Conservation (phyloP, 345 rosid species). For the Crucihimalaya himalaica region DNA sequence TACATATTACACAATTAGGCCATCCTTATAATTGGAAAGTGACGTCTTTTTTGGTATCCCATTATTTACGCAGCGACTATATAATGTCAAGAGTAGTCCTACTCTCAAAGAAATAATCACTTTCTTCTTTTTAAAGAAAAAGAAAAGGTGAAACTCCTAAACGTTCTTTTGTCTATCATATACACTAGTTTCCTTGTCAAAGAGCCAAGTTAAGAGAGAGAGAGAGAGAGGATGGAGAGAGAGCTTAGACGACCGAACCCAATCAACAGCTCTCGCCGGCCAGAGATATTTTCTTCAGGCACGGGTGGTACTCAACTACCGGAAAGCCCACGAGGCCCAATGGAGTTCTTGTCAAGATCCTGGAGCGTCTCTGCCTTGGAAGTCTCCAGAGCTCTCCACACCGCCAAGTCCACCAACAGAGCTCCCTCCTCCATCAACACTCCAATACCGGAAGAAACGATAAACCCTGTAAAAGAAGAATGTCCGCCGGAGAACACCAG, state of each 20-base stretch:
- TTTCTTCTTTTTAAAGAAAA: neutral
- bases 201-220: slow-evolving; percentile 7
- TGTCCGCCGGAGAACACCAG: slow-evolving; percentile 26
- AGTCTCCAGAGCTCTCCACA: slow-evolving; percentile 70
- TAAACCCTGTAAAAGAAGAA: slow-evolving; percentile 39
- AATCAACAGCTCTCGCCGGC: slow-evolving; percentile 44
- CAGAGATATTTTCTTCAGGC: slow-evolving; percentile 37
- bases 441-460: slow-evolving; percentile 62
- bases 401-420: slow-evolving; percentile 34
- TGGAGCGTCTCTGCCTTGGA: slow-evolving; percentile 86
- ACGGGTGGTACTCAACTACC: slow-evolving; percentile 53
- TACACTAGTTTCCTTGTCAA: neutral
- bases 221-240: slow-evolving; percentile 33
- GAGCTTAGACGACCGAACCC: slow-evolving; percentile 48
- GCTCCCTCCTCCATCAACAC: slow-evolving; percentile 48
- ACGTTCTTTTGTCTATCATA: slow-evolving; percentile 8
- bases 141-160: neutral
- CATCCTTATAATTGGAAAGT: slow-evolving; percentile 28
- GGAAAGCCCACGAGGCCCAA: slow-evolving; percentile 82
- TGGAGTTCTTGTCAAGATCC: slow-evolving; percentile 92
- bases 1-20: slow-evolving; percentile 17
- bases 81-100: slow-evolving; percentile 15
- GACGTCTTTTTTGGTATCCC: slow-evolving; percentile 25
- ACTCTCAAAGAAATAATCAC: neutral
- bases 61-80: slow-evolving; percentile 37